Conservation (phyloP, 129 eudicot genomes). For the Flaveria brownii region DNA sequence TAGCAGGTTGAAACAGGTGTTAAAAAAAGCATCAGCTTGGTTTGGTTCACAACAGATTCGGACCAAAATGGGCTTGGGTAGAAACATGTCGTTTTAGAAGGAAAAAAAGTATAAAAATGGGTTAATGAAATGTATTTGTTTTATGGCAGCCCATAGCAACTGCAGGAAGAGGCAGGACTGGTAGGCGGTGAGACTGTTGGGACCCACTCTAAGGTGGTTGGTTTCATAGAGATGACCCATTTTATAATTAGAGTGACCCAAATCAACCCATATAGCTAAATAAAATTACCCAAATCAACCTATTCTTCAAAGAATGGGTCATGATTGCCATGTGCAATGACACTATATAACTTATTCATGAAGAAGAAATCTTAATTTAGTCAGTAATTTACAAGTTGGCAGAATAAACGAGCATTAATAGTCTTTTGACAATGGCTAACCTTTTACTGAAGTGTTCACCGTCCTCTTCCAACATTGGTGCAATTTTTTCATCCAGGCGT, state of each 20-base stretch:
- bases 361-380: background rate
- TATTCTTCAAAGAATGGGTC: background rate
- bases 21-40: background rate
- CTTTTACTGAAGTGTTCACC: slow-evolving; percentile 88
- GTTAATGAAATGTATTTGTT: background rate
- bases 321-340: background rate
- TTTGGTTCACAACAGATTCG: background rate
- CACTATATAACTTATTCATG: background rate
- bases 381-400: background rate
- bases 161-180: background rate
- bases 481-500: slow-evolving; percentile 75
- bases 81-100: background rate
- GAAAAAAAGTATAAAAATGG: background rate
- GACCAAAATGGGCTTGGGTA: background rate
- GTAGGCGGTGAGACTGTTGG: background rate
- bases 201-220: background rate
- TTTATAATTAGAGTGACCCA: background rate
- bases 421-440: slow-evolving; percentile 35
- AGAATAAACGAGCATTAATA: background rate
- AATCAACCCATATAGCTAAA: background rate
- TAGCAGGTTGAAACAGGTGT: background rate
- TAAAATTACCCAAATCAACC: background rate
- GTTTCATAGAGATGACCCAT: background rate
- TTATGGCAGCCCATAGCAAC: background rate
- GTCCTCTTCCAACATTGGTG: slow-evolving; percentile 85